phyloP scores from a whole-genome alignment of 352 stramenopile genomes.

The Phytophthora sp. region DNA sequence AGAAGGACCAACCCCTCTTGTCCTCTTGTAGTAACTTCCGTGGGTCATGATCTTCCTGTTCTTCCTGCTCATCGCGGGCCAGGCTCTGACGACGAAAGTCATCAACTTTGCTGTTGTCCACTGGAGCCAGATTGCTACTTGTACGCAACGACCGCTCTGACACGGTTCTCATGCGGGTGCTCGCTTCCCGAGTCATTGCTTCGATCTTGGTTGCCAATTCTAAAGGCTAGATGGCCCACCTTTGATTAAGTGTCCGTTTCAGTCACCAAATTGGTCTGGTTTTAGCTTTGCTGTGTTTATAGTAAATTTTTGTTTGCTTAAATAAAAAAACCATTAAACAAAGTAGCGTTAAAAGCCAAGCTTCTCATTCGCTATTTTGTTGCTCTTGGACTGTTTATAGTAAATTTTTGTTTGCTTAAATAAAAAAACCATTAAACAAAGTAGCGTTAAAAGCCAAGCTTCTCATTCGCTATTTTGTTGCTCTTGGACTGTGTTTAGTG shows the following conservation, averaged over 20 bases:
- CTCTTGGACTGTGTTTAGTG: neutral
- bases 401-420: too few species aligned
- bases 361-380: too few species aligned
- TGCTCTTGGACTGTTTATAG: constrained; percentile 7
- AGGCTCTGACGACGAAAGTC: constrained; percentile 15
- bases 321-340: neutral
- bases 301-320: too few species aligned
- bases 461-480: too few species aligned
- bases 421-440: neutral
- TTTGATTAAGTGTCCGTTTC: too few species aligned
- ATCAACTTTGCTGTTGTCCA: constrained; percentile 6
- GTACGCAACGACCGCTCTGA: constrained; percentile 11
- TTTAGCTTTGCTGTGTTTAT: too few species aligned
- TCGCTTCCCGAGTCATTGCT: constrained; percentile 3
- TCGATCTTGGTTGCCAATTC: neutral
- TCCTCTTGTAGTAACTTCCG: constrained; percentile 4
- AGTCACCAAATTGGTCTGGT: too few species aligned
- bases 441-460: too few species aligned
- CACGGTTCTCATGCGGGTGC: neutral
- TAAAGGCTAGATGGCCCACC: too few species aligned
- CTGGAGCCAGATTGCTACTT: neutral
- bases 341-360: neutral
- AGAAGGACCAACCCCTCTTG: constrained; percentile 27
- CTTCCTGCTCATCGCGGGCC: constrained; percentile 11
- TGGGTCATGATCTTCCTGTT: neutral